Evolutionary conservation across 805 yeast genomes (phyloP).

Genomic region (Saturnispora sanitii): DNA sequence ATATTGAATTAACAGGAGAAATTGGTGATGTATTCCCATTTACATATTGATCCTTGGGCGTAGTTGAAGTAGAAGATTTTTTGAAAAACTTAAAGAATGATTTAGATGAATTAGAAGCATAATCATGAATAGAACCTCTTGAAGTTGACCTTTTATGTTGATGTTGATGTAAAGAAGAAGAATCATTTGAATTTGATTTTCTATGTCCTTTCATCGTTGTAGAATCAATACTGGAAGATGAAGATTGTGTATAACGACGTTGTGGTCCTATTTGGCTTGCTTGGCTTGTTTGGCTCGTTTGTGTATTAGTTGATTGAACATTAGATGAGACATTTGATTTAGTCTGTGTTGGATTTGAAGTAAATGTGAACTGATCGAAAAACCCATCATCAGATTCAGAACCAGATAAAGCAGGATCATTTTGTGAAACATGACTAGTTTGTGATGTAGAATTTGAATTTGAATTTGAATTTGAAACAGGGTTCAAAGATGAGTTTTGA

Average conservation of each 20-base stretch:
- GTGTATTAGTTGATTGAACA: no score
- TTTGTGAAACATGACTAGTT: no score
- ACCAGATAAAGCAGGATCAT: no score
- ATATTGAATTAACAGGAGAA: constrained; percentile 4
- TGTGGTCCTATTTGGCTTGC: no score
- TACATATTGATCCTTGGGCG: background rate
- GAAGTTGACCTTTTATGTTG: constrained; percentile 21
- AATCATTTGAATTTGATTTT: constrained; percentile 34
- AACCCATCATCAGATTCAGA: constrained; percentile 9
- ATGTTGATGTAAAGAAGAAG: constrained; percentile 36
- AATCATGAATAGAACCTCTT: constrained; percentile 22
- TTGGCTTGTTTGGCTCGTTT: no score
- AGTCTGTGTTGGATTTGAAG: constrained; percentile 1
- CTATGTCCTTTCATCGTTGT: background rate
- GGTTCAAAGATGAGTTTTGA: background rate
- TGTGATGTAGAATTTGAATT: no score
- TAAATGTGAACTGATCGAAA: constrained; percentile 13
- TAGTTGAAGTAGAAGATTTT: constrained; percentile 10
- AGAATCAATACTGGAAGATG: constrained; percentile 5
- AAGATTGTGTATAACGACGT: no score
- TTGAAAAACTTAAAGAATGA: constrained; percentile 26
- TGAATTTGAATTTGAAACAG: no score
- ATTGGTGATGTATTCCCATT: constrained; percentile 1
- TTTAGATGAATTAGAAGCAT: constrained; percentile 21
- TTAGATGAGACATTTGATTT: background rate